These are phyloP conservation scores for Helminthosporium solani DNA, from an alignment of 2,329 filamentous ascomycete genomes.

Conservation along the genomic window DNA sequence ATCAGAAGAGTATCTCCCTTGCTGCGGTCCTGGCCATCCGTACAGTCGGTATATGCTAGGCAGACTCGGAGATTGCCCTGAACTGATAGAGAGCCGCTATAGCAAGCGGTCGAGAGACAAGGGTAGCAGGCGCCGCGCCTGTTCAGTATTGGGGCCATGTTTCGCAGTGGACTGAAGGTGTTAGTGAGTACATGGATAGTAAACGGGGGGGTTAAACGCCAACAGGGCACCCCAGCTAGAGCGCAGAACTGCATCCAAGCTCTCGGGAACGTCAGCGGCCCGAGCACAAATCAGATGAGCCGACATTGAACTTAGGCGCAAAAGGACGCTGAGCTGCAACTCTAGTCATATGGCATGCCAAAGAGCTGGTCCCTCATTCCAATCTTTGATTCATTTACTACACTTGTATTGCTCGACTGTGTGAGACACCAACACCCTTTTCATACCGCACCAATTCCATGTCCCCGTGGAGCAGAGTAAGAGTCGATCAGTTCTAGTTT, in stretches of 20 bases:
- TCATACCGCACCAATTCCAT: slow-evolving; percentile 15
- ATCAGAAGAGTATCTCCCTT: slow-evolving; percentile 26
- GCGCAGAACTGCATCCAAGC: slow-evolving; percentile 20
- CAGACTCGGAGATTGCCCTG: slow-evolving; percentile 40
- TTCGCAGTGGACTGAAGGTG: slow-evolving; percentile 25
- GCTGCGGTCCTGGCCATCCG: slow-evolving; percentile 35
- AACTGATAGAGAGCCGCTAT: slow-evolving; percentile 20
- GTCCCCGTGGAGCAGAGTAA: slow-evolving; percentile 10
- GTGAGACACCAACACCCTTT: slow-evolving; percentile 25
- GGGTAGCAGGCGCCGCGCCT: slow-evolving; percentile 33
- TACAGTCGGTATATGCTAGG: slow-evolving; percentile 35
- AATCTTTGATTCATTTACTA: slow-evolving; percentile 20
- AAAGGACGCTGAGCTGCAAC: slow-evolving; percentile 23
- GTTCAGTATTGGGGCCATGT: slow-evolving; percentile 30
- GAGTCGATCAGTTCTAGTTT: slow-evolving; percentile 14
- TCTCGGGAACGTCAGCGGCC: slow-evolving; percentile 38
- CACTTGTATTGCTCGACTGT: slow-evolving; percentile 13
- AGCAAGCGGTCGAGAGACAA: slow-evolving; percentile 1
- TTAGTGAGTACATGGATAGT: slow-evolving; percentile 17
- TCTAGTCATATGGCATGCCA: slow-evolving; percentile 12
- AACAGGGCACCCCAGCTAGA: slow-evolving; percentile 3
- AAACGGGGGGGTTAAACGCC: slow-evolving; percentile 11
- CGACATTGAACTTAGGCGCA: slow-evolving; percentile 31
- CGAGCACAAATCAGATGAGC: slow-evolving; percentile 34
- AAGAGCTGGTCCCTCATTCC: slow-evolving; percentile 10